Evolutionary conservation across 2,329 filamentous ascomycete species (phyloP).

Genomic region (Sarocladium kiliense): DNA sequence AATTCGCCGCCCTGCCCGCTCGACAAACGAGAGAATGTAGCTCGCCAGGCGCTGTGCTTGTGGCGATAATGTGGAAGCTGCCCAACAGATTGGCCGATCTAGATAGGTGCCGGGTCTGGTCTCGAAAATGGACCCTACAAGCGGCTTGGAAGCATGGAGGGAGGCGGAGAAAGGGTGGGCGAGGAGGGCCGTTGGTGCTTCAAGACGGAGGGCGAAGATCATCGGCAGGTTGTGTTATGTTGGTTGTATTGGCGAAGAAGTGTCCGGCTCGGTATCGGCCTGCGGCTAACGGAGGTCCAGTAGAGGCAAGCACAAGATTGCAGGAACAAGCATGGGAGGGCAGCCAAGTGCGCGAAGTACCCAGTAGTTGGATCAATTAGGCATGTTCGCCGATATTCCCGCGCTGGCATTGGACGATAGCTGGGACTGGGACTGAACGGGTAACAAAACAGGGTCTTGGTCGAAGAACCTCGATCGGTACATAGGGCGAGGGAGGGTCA

Average conservation of each 20-base stretch:
- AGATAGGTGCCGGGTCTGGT: not conserved
- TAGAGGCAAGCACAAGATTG: not conserved
- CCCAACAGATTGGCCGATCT: not conserved
- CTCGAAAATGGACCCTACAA: not conserved
- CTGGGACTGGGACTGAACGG: slow-evolving; percentile 4
- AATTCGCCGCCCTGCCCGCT: not conserved
- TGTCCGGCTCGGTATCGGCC: not conserved
- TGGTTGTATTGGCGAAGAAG: not conserved
- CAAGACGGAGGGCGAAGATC: not conserved
- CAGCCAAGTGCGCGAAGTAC: not conserved
- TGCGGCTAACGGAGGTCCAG: slow-evolving; percentile 1
- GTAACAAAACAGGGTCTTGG: not conserved
- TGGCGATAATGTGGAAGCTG: not conserved
- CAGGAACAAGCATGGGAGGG: not conserved
- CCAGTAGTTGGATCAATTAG: not conserved
- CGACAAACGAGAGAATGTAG: not conserved
- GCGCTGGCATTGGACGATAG: not conserved
- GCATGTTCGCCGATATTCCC: not conserved
- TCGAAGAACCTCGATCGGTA: not conserved
- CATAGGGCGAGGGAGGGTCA: not conserved
- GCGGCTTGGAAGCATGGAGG: not conserved
- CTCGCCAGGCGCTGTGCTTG: not conserved
- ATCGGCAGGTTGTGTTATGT: not conserved
- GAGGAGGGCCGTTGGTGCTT: not conserved
- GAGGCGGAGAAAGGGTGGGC: not conserved